A percentile compares a stretch with the other conserved stretches of the same genome.
Evolutionary conservation across 176 grass and related monocot genomes (phyloP).

Genomic region (Zizania latifolia): DNA sequence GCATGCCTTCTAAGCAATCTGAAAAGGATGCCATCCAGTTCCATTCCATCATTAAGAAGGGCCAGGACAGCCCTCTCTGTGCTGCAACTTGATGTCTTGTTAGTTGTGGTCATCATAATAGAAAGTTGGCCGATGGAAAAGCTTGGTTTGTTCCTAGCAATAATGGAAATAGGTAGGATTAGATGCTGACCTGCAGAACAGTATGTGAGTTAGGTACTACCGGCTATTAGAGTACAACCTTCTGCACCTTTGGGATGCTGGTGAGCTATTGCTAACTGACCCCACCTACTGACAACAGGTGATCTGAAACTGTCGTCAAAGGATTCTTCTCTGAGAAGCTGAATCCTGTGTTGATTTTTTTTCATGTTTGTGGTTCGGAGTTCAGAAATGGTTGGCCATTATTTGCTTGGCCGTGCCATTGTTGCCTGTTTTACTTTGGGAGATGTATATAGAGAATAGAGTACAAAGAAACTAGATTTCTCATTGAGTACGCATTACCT

Average conservation of each 20-base stretch:
- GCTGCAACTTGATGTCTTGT: slow-evolving; percentile 17
- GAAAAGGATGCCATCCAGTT: slow-evolving; percentile 28
- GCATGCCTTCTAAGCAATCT: slow-evolving; percentile 46
- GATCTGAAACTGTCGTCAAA: background rate
- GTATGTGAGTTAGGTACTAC: slow-evolving; percentile 21
- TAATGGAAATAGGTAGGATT: background rate
- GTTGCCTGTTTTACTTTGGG: background rate
- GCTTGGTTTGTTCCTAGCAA: slow-evolving; percentile 30
- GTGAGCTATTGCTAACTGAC: slow-evolving; percentile 13
- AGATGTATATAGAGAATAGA: background rate
- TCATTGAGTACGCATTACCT: background rate
- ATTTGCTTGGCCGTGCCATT: slow-evolving; percentile 6
- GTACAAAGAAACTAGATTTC: background rate
- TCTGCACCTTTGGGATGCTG: slow-evolving; percentile 1
- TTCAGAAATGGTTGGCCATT: background rate
- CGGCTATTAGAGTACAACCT: slow-evolving; percentile 14
- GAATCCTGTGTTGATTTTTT: background rate
- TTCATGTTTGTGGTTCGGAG: background rate
- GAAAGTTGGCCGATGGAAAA: slow-evolving; percentile 19
- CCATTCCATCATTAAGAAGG: slow-evolving; percentile 30
- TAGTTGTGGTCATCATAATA: slow-evolving; percentile 19
- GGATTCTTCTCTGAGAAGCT: background rate
- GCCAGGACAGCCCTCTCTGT: slow-evolving; percentile 5
- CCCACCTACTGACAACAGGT: background rate
- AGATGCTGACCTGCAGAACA: slow-evolving; percentile 15